phyloP scores from a whole-genome alignment of 257 asterid species.

The Plantago major region DNA sequence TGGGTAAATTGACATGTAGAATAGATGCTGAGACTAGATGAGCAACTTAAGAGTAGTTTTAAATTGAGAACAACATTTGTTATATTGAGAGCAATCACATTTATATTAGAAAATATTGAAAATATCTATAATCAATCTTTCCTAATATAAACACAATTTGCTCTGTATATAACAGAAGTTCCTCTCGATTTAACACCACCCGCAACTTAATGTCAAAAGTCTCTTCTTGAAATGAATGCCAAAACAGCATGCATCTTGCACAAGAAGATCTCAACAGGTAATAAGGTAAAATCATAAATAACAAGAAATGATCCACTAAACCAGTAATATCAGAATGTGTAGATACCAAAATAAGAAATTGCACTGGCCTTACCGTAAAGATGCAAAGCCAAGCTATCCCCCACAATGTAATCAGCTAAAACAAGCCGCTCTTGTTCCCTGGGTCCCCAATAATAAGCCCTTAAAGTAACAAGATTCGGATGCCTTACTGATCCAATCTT shows the following conservation, averaged over 20 bases:
- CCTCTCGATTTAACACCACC: no score
- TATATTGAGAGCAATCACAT: no score
- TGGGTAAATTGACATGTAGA: no score
- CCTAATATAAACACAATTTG: no score
- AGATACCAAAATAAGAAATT: slow-evolving; percentile 2
- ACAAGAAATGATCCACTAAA: background rate
- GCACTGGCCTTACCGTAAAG: slow-evolving; percentile 63
- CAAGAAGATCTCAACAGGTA: background rate
- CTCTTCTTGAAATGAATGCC: background rate
- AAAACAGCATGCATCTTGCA: background rate
- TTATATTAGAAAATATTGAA: no score
- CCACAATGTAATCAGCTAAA: slow-evolving; percentile 70
- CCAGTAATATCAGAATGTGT: background rate
- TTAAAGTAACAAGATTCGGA: slow-evolving; percentile 51
- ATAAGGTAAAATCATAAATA: background rate
- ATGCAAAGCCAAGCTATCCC: slow-evolving; percentile 90
- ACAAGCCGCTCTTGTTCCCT: slow-evolving; percentile 88
- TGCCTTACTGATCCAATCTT: slow-evolving; percentile 76
- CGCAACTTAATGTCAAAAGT: background rate
- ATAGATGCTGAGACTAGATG: no score
- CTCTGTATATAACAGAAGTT: no score
- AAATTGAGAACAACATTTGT: no score
- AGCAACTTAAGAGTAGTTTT: no score
- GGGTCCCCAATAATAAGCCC: slow-evolving; percentile 94
- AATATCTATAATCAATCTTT: no score